phyloP scores from a whole-genome alignment of 2,329 filamentous ascomycete species.

The Colletotrichum sp. region DNA sequence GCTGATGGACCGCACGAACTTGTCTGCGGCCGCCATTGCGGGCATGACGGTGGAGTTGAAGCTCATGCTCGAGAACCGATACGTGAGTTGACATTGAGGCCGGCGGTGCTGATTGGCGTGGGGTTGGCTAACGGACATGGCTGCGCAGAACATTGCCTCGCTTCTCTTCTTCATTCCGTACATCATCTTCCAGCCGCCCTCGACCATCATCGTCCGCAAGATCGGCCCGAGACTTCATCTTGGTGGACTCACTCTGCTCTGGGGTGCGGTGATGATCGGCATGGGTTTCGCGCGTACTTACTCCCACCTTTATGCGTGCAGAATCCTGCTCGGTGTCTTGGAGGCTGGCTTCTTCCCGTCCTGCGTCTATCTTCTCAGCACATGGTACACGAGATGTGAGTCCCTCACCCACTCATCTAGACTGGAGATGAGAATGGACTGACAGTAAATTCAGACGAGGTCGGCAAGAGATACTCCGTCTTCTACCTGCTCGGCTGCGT shows the following conservation, averaged over 20 bases:
- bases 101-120: background rate
- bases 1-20: constrained; percentile 81
- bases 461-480: constrained; percentile 71
- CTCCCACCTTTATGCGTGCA: constrained; percentile 55
- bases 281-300: constrained; percentile 67
- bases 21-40: constrained; percentile 75
- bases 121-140: background rate
- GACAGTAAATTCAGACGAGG: constrained; percentile 53
- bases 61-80: constrained; percentile 47
- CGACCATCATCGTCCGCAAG: constrained; percentile 71
- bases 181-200: constrained; percentile 73
- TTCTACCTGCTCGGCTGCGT: constrained; percentile 75
- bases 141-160: constrained; percentile 63
- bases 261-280: constrained; percentile 68
- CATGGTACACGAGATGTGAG: constrained; percentile 73
- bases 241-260: constrained; percentile 57
- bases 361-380: constrained; percentile 74
- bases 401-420: background rate
- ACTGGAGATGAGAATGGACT: background rate
- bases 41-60: constrained; percentile 58
- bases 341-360: constrained; percentile 77
- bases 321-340: constrained; percentile 66
- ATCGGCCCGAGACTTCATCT: constrained; percentile 67
- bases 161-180: constrained; percentile 79
- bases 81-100: constrained; percentile 34